Percentiles rank a stretch among this genome's conserved stretches.
Evolutionary conservation across 495 filamentous ascomycete genomes (phyloP).

Genomic region (Emericellopsis terricola): DNA sequence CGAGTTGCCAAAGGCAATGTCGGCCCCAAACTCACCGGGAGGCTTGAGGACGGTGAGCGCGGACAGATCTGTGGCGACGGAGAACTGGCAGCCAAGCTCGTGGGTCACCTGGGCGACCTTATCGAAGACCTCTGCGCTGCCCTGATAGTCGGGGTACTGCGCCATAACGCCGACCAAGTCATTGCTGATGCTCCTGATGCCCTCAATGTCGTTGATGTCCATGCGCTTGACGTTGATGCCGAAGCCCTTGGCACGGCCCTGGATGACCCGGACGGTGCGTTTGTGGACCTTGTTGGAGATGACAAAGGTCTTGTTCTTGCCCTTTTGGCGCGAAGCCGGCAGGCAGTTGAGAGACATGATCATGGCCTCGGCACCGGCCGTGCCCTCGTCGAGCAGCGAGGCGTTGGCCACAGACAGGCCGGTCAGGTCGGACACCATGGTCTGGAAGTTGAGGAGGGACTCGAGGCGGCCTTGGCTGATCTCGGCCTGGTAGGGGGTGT

Average conservation of each 20-base stretch:
- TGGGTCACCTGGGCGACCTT: constrained; percentile 62
- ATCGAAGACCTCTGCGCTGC: constrained; percentile 60
- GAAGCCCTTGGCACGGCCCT: constrained; percentile 83
- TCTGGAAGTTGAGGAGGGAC: constrained; percentile 94
- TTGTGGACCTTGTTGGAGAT: constrained; percentile 73
- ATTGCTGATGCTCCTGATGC: constrained; percentile 57
- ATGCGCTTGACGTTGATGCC: constrained; percentile 61
- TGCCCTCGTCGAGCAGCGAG: constrained; percentile 83
- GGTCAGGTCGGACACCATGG: constrained; percentile 79
- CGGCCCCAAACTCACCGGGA: constrained; percentile 89
- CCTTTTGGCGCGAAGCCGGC: constrained; percentile 53
- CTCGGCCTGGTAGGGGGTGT: constrained; percentile 96
- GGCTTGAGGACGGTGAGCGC: constrained; percentile 81
- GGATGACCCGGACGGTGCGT: constrained; percentile 75
- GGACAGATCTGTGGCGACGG: constrained; percentile 80
- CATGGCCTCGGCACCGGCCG: constrained; percentile 94
- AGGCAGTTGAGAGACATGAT: constrained; percentile 74
- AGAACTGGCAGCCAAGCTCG: constrained; percentile 61
- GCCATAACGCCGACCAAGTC: constrained; percentile 81
- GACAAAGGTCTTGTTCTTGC: constrained; percentile 60
- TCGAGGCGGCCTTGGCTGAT: constrained; percentile 92
- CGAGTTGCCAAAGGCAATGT: constrained; percentile 93
- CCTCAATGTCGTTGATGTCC: constrained; percentile 47
- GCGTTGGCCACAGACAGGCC: constrained; percentile 84
- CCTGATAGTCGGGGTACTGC: constrained; percentile 88